phyloP scores from a whole-genome alignment of 225 moss, liverwort and hornwort genomes.

The Polytrichum commune region DNA sequence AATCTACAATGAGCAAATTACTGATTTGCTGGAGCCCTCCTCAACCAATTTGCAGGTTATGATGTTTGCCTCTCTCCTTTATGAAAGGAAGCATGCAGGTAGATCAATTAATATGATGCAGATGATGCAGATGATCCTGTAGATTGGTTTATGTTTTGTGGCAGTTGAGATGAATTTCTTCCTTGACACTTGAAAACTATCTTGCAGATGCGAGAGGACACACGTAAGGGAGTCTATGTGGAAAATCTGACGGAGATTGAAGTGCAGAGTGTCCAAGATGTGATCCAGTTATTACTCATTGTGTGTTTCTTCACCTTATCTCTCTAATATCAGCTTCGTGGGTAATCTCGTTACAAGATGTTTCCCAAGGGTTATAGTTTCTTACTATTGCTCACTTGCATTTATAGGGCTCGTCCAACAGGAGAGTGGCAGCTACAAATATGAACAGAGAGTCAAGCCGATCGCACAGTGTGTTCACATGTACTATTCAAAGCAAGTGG shows the following conservation, averaged over 20 bases:
- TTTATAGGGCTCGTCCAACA: slow-evolving; percentile 80
- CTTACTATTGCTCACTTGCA: not conserved
- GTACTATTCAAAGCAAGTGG: slow-evolving; percentile 97
- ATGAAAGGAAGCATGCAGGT: not conserved
- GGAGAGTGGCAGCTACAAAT: slow-evolving; percentile 90
- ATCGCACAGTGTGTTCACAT: slow-evolving; percentile 96
- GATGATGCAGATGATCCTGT: not conserved
- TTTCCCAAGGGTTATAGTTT: not conserved
- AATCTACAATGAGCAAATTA: slow-evolving; percentile 68
- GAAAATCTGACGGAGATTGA: slow-evolving; percentile 92
- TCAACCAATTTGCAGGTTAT: slow-evolving; percentile 57
- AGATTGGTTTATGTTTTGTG: not conserved
- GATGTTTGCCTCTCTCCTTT: not conserved
- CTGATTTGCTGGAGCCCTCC: slow-evolving; percentile 62
- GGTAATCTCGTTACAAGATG: not conserved
- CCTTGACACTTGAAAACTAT: not conserved
- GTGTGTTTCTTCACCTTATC: slow-evolving; percentile 18
- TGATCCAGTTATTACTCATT: slow-evolving; percentile 84
- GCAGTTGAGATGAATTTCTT: not conserved
- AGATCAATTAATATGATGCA: not conserved
- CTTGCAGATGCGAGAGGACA: slow-evolving; percentile 88
- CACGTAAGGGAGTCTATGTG: slow-evolving; percentile 89
- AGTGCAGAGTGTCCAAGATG: slow-evolving; percentile 85
- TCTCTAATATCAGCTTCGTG: not conserved
- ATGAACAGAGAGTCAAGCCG: slow-evolving; percentile 99